Evolutionary conservation across 805 yeast species (phyloP), one percentile per base, ranked within the genome.

Genomic region (Kregervanrija pseudodelftensis): DNA sequence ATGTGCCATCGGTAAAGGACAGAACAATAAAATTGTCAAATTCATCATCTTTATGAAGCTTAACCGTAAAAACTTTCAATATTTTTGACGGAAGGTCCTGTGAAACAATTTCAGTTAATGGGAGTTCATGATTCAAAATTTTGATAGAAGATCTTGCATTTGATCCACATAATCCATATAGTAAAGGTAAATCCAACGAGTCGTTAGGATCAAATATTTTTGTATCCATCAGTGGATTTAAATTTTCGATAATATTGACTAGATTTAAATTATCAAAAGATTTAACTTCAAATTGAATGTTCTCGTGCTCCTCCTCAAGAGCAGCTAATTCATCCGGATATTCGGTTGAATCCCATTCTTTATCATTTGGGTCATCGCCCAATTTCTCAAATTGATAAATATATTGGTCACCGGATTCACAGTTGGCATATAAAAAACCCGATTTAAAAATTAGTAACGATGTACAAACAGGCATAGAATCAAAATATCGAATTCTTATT

Each of bases 361-460:
- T 56, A 33, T 63, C 67, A 17, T 71, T 72, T 3, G 52, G 52
- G 11, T 65, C 76, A 39, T 76, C 80, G 1, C 95, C 96, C 38
- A 89, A 65, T 41, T 75, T 75, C 49, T 83, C 87, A 55, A 91
- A 84, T 59, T 88, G 96, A 55, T 81, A 86, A n/a, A 85, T 67
- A 14, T 68, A 61, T 54, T 82, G 85, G 55, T 82, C 80, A 30
- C 82, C 79, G 45, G 68, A 61, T 46, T 82, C 82, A 8, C 79
- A 66, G 49, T 81, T 80, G 1, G 82, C 84, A 59, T 78, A 85
- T 33, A 91, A 54, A 51, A 79, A 84, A 0, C 98, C 99, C 7
- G 85, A 74, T 50, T 75, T 82, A 49, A 89, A 71, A 36, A 91
- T 77, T 35, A 72, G 67, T 11, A 91, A 53, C 5, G 72, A 58